Percentiles rank a stretch among this genome's conserved stretches.
Evolutionary conservation across 2,329 filamentous ascomycete species (phyloP).

Genomic region (Helminthosporium solani): DNA sequence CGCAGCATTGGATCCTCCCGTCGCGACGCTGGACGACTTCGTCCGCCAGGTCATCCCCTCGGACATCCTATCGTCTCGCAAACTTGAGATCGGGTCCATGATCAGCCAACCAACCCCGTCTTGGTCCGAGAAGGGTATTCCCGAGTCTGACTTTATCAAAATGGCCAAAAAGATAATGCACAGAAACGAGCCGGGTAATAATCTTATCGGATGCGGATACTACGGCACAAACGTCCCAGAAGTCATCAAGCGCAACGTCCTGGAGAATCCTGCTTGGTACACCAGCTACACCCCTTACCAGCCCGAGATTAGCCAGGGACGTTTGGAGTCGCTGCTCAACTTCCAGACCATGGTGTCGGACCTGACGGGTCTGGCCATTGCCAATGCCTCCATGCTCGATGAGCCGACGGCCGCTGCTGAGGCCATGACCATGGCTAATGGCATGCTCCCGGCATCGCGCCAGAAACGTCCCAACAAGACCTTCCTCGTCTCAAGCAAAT

Average conservation of each 20-base stretch:
- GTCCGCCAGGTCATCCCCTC: constrained; percentile 79
- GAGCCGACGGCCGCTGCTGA: constrained; percentile 91
- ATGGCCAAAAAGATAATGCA: constrained; percentile 57
- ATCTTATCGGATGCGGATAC: constrained; percentile 85
- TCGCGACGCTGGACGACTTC: constrained; percentile 74
- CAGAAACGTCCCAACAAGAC: constrained; percentile 75
- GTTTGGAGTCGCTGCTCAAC: constrained; percentile 88
- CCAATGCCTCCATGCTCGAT: constrained; percentile 88
- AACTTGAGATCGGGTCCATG: constrained; percentile 55
- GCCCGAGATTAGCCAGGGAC: constrained; percentile 93
- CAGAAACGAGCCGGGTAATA: constrained; percentile 63
- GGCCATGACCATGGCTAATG: constrained; percentile 91
- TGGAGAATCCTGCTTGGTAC: constrained; percentile 95
- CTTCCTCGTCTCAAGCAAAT: constrained; percentile 77
- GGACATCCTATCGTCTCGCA: constrained; percentile 69
- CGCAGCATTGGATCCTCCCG: constrained; percentile 72
- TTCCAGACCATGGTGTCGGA: constrained; percentile 93
- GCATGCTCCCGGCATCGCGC: constrained; percentile 68
- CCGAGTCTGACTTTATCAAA: constrained; percentile 62
- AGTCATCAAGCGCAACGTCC: constrained; percentile 87
- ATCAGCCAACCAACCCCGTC: constrained; percentile 20
- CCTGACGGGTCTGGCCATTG: constrained; percentile 80
- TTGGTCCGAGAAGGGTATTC: constrained; percentile 38
- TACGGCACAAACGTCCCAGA: constrained; percentile 82
- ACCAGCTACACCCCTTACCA: constrained; percentile 98